Conservation (phyloP, 2,329 filamentous ascomycete species). For the Chalaropsis thielavioides region DNA sequence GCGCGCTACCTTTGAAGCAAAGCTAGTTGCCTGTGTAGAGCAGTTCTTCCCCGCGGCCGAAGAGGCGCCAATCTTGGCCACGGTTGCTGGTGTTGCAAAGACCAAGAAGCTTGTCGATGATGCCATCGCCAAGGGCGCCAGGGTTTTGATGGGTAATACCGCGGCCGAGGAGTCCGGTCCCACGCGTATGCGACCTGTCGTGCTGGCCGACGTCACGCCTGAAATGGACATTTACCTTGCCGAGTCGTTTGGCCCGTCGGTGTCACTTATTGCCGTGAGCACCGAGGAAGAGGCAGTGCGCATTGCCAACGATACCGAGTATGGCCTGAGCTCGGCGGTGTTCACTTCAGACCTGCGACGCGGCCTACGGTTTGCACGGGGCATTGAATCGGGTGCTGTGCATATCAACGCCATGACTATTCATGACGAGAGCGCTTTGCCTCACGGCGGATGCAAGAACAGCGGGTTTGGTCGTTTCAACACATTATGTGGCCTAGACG, state of each 20-base stretch:
- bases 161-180: constrained; percentile 24
- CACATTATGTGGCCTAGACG: constrained; percentile 36
- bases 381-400: constrained; percentile 51
- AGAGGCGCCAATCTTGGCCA: constrained; percentile 56
- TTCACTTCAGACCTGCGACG: constrained; percentile 55
- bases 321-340: constrained; percentile 55
- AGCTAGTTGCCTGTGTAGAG: constrained; percentile 28
- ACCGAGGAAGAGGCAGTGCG: constrained; percentile 56
- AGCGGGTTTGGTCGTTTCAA: constrained; percentile 52
- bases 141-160: constrained; percentile 29
- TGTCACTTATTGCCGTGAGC: constrained; percentile 52
- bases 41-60: constrained; percentile 39
- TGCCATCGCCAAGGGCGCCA: constrained; percentile 53
- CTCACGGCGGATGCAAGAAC: constrained; percentile 51
- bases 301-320: constrained; percentile 70
- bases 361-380: constrained; percentile 44
- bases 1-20: constrained; percentile 32
- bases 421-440: constrained; percentile 48
- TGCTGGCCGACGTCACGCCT: constrained; percentile 47
- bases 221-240: constrained; percentile 60
- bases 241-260: constrained; percentile 65
- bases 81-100: constrained; percentile 48
- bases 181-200: constrained; percentile 43
- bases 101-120: constrained; percentile 53
- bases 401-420: constrained; percentile 54